These are phyloP conservation scores for Fusarium sp. DNA, from an alignment of 2,329 filamentous ascomycete species.

Conservation along the genomic window DNA sequence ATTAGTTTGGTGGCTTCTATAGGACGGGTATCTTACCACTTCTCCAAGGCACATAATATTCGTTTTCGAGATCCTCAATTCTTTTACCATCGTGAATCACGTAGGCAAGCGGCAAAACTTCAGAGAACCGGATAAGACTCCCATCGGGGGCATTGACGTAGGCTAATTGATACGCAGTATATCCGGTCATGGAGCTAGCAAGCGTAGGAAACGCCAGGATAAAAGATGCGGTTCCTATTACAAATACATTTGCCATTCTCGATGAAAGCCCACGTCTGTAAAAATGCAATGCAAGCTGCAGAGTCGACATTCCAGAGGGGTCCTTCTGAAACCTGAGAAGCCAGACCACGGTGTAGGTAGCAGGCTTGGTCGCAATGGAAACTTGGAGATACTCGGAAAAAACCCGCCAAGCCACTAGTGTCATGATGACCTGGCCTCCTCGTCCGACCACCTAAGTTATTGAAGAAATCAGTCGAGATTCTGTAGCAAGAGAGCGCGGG, in stretches of 20 bases:
- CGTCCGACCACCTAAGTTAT: conserved; percentile 9
- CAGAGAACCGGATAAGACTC: fast-evolving
- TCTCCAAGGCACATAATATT: background rate
- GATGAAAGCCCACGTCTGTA: conserved; percentile 2
- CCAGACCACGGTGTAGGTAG: conserved; percentile 12
- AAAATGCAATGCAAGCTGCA: background rate
- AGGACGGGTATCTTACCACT: too few species aligned
- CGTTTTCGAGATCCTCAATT: fast-evolving
- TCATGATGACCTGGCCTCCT: conserved; percentile 7
- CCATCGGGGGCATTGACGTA: background rate
- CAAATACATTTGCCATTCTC: conserved; percentile 3
- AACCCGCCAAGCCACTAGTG: conserved; percentile 3
- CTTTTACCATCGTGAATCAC: conserved; percentile 17
- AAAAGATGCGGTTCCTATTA: background rate
- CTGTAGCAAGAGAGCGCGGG: too few species aligned
- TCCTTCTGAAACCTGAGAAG: conserved; percentile 1
- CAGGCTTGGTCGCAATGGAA: conserved; percentile 4
- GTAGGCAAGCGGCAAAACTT: background rate
- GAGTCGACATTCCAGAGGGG: background rate
- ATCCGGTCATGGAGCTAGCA: conserved; percentile 34
- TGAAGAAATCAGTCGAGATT: too few species aligned
- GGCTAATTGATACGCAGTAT: background rate
- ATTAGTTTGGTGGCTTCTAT: too few species aligned
- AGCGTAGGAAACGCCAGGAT: conserved; percentile 17
- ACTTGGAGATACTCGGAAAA: conserved; percentile 24